These are phyloP conservation scores for Arachnomyces sp. DNA, from an alignment of 2,329 filamentous ascomycete species.

Conservation along the genomic window DNA sequence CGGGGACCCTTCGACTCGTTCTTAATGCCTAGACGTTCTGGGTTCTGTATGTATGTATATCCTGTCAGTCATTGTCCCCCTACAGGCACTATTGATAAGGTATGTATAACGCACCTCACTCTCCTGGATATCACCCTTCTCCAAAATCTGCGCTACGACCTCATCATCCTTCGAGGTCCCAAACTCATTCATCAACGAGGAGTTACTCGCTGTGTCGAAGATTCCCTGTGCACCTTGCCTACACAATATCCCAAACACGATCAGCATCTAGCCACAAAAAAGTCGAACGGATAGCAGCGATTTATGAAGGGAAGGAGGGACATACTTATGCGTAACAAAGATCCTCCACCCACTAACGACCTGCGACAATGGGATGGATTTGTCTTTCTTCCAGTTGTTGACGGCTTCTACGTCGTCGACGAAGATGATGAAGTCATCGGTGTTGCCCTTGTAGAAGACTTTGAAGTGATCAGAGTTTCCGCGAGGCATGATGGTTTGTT, in stretches of 20 bases:
- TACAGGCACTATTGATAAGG: too few species aligned
- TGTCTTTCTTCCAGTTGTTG: constrained; percentile 76
- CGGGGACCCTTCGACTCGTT: constrained; percentile 19
- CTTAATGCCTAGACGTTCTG: constrained; percentile 25
- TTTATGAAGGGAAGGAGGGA: constrained; percentile 14
- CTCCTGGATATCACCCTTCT: constrained; percentile 63
- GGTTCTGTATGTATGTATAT: constrained; percentile 17
- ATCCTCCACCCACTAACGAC: constrained; percentile 85
- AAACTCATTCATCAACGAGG: constrained; percentile 74
- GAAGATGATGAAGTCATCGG: constrained; percentile 62
- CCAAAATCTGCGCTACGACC: constrained; percentile 70
- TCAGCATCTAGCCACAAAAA: too few species aligned
- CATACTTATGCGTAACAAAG: constrained; percentile 83
- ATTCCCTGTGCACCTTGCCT: constrained; percentile 83
- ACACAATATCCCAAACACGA: too few species aligned
- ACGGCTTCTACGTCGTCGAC: constrained; percentile 54
- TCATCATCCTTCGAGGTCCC: constrained; percentile 72
- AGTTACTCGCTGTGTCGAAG: constrained; percentile 66
- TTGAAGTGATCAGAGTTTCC: constrained; percentile 64
- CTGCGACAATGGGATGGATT: constrained; percentile 67
- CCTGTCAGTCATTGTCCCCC: too few species aligned
- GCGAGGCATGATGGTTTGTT: constrained; percentile 51
- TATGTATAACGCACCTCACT: constrained; percentile 38
- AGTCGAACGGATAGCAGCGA: constrained; percentile 4
- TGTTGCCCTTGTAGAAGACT: constrained; percentile 73